A percentile compares a stretch with the other conserved stretches of the same genome.
Evolutionary conservation across 257 asterid species (phyloP).

Genomic region (Solanum stenotomum): DNA sequence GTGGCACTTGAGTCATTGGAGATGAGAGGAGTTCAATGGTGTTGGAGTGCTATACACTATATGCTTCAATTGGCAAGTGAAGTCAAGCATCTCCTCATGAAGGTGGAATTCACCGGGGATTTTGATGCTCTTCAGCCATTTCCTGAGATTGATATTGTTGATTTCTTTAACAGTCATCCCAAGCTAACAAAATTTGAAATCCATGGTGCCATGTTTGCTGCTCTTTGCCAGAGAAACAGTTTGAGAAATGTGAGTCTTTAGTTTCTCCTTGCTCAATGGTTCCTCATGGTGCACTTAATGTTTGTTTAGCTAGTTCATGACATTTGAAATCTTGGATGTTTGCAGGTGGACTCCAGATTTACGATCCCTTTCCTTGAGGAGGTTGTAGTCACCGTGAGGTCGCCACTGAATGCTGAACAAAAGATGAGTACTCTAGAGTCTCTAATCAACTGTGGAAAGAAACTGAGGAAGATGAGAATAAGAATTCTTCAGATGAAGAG

Average conservation of each 20-base stretch:
- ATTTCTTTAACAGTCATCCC: slow-evolving; percentile 86
- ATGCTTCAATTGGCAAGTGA: slow-evolving; percentile 80
- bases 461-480: slow-evolving; percentile 63
- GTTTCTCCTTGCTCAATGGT: not conserved
- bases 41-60: slow-evolving; percentile 77
- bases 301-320: not conserved
- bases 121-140: slow-evolving; percentile 62
- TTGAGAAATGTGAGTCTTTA: slow-evolving; percentile 62
- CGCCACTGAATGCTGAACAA: slow-evolving; percentile 92
- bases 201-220: slow-evolving; percentile 99
- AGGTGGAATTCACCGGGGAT: slow-evolving; percentile 88
- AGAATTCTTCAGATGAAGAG: slow-evolving; percentile 97
- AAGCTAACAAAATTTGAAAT: slow-evolving; percentile 73
- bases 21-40: slow-evolving; percentile 89
- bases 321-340: not conserved
- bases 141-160: slow-evolving; percentile 82
- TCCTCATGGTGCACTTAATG: not conserved
- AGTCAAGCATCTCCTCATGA: slow-evolving; percentile 88
- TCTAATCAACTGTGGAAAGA: slow-evolving; percentile 47
- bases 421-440: slow-evolving; percentile 85
- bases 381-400: slow-evolving; percentile 72
- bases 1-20: slow-evolving; percentile 60
- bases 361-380: slow-evolving; percentile 65
- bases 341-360: slow-evolving; percentile 71
- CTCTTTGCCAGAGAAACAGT: slow-evolving; percentile 93